Base-by-base conservation (phyloP, 116 monocot species). In the Thalassia testudinum region DNA sequence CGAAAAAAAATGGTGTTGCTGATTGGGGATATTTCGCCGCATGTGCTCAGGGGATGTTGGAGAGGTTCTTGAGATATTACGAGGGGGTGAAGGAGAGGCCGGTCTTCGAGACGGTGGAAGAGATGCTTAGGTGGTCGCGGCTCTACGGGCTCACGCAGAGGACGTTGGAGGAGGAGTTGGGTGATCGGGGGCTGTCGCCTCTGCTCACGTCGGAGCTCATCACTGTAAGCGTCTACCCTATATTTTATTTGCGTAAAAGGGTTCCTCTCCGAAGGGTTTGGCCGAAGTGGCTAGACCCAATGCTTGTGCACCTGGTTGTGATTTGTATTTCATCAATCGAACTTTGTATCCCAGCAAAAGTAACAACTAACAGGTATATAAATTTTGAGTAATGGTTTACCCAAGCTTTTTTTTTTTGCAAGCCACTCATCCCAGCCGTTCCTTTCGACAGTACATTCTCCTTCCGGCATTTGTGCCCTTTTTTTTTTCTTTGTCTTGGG, bases 101-200 rank as follows among this genome's bases (percentile, higher is more conserved):
- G 0, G 69, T 90, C 1, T 99, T 99, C 55, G 73, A 63, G 43
- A 71, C 82, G 37, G 89, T 82, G 52, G 99, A 90, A 56, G 99
- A 86, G 51, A 99, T 99, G 99, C 81, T 99, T 22, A 70, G 71
- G 56, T 99, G 99, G 90, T 62, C 85, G 11, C 80, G 73, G 18
- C 62, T 99, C 47, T 73, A 86, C 56, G 71, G 57, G 16, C 68
- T 80, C 21, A 90, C 90, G 0, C 79, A 50, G 5, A 59, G 77
- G 64, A 86, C 99, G 18, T 73, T 99, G 37, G 58, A 64, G 65
- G 78, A 82, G 61, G 86, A 80, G 49, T 64, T 99, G 61, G 37
- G 25, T 0, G 73, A 86, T 60, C 82, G 66, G 16, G 75, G 82
- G 6, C 25, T 99, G 48, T 82, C 79, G 60, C 40, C 74, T 0